phyloP scores from a whole-genome alignment of 768 basidiomycete species.

The Phaeotremella fagi region DNA sequence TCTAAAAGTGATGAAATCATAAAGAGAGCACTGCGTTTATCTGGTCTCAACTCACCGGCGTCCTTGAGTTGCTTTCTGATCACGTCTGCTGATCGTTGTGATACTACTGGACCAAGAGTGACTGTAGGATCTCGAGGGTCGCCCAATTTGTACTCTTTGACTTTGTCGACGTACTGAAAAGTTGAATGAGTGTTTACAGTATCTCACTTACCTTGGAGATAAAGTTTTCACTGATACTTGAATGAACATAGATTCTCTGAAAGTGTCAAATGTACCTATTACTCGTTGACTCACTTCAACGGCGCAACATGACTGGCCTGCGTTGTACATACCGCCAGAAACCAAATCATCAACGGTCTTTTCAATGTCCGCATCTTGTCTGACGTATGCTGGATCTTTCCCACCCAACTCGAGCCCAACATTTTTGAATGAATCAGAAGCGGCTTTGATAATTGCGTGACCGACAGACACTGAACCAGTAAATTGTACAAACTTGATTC shows the following conservation, averaged over 20 bases:
- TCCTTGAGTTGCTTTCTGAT: conserved; percentile 78
- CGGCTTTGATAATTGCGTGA: conserved; percentile 63
- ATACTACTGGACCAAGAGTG: conserved; percentile 85
- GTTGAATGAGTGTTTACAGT: background rate
- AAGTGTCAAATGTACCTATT: background rate
- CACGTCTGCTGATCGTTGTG: conserved; percentile 69
- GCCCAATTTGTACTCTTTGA: conserved; percentile 76
- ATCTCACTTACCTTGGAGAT: conserved; percentile 50
- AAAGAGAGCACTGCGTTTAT: too few species aligned
- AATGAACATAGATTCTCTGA: conserved; percentile 82
- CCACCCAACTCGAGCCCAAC: conserved; percentile 88
- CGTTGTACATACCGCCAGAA: conserved; percentile 91
- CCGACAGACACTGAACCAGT: conserved; percentile 81
- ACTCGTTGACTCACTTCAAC: conserved; percentile 54
- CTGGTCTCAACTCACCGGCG: conserved; percentile 68
- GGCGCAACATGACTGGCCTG: conserved; percentile 90
- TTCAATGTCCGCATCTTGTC: conserved; percentile 71
- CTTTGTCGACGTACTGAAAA: conserved; percentile 65
- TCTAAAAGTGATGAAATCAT: conserved; percentile 49
- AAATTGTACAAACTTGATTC: conserved; percentile 80
- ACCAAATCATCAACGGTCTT: conserved; percentile 78
- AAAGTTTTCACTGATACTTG: conserved; percentile 68
- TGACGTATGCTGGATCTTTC: conserved; percentile 91
- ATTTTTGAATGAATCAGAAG: conserved; percentile 72
- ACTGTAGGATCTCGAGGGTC: conserved; percentile 69